These are phyloP conservation scores for Dioscorea dumetorum DNA, from an alignment of 106 monocot genomes.

Conservation along the genomic window DNA sequence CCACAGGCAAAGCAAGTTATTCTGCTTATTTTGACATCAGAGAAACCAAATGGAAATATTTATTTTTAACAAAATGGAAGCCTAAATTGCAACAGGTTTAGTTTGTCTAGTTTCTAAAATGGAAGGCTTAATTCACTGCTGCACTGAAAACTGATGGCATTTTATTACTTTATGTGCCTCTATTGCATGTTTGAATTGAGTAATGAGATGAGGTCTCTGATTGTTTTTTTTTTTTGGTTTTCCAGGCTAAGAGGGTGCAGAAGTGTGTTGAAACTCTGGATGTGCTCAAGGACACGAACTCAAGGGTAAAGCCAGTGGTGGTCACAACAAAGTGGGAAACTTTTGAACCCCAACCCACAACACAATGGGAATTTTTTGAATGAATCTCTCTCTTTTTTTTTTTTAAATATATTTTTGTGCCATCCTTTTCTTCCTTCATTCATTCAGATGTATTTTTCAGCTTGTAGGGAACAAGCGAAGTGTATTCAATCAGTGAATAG, in stretches of 20 bases:
- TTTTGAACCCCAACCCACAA: constrained; percentile 46
- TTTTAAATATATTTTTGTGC: background rate
- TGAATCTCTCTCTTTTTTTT: constrained; percentile 14
- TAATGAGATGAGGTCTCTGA: background rate
- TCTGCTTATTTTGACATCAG: no score
- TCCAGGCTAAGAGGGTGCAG: constrained; percentile 71
- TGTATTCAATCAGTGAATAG: constrained; percentile 4
- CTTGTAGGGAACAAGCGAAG: constrained; percentile 6
- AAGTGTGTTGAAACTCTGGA: constrained; percentile 73
- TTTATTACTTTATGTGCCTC: no score
- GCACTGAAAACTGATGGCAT: no score
- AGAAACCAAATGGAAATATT: no score
- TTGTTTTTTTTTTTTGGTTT: background rate
- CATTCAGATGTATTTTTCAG: background rate
- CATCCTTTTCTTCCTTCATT: background rate
- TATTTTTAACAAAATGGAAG: no score
- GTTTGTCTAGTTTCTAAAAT: no score
- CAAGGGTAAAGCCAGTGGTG: constrained; percentile 31
- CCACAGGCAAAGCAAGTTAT: no score
- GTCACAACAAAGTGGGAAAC: constrained; percentile 75
- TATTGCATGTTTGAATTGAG: background rate
- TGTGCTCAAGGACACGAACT: constrained; percentile 54
- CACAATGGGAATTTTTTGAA: constrained; percentile 63
- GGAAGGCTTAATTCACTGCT: no score
- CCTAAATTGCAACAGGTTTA: no score